Conservation (phyloP, 768 basidiomycete species). For the Boletus insuetus region DNA sequence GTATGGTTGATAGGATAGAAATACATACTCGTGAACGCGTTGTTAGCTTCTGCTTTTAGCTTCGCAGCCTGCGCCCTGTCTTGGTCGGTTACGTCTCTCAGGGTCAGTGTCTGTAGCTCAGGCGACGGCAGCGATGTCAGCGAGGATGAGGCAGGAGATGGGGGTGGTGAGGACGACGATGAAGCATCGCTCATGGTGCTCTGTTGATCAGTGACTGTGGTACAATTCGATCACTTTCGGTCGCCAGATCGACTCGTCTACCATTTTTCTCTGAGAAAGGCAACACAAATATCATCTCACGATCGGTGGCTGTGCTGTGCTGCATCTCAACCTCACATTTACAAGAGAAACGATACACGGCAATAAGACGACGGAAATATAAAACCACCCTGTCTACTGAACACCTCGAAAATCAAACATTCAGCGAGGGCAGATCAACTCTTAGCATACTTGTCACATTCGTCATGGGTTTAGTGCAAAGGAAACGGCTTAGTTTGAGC, state of each 20-base stretch:
- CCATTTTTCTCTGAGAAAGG: conserved; percentile 12
- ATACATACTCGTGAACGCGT: conserved; percentile 67
- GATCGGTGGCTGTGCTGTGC: conserved; percentile 34
- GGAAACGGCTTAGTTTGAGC: conserved; percentile 14
- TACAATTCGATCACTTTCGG: neutral
- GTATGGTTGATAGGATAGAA: neutral
- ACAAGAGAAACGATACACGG: neutral
- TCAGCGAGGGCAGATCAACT: too few relatives aligned
- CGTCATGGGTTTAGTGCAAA: too few relatives aligned
- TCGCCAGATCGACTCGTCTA: neutral
- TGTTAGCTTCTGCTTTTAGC: conserved; percentile 86
- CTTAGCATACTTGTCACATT: neutral
- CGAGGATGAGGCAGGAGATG: conserved; percentile 51
- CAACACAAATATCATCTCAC: conserved; percentile 22
- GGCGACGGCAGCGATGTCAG: conserved; percentile 61
- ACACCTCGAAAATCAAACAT: neutral
- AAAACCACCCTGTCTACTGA: neutral
- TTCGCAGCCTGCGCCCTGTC: conserved; percentile 64
- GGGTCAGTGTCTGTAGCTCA: conserved; percentile 46
- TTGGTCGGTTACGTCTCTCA: conserved; percentile 64
- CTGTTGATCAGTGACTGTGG: neutral
- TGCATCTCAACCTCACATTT: neutral
- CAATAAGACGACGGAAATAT: neutral
- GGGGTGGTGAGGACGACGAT: conserved; percentile 27
- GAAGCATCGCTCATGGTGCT: conserved; percentile 24